Percentiles rank a stretch among this genome's conserved stretches.
These are phyloP conservation scores for Penicillium antarcticum DNA, from an alignment of 495 filamentous ascomycete genomes.

Conservation along the genomic window DNA sequence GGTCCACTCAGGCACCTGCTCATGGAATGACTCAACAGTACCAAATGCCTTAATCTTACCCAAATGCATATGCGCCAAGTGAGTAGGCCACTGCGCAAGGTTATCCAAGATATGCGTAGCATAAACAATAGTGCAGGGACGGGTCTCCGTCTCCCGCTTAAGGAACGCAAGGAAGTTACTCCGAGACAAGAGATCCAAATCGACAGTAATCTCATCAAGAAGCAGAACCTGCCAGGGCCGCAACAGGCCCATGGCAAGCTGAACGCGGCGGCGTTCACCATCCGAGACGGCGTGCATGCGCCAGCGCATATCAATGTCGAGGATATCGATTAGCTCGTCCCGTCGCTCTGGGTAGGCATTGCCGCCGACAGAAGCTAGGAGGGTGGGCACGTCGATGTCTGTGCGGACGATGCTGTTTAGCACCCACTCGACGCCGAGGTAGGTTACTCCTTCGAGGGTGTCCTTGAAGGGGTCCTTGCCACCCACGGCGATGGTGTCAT, in stretches of 20 bases:
- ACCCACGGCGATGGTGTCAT: conserved; percentile 64
- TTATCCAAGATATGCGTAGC: conserved; percentile 97
- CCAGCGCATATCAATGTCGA: conserved; percentile 91
- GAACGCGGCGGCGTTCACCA: conserved; percentile 86
- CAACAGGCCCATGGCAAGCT: conserved; percentile 92
- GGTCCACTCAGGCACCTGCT: conserved; percentile 36
- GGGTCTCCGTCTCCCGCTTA: conserved; percentile 76
- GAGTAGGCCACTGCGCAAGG: conserved; percentile 86
- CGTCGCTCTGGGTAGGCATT: conserved; percentile 74
- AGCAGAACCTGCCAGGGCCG: conserved; percentile 90
- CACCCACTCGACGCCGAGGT: conserved; percentile 97
- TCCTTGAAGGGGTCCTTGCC: conserved; percentile 89
- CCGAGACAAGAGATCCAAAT: conserved; percentile 82
- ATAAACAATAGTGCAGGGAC: conserved; percentile 90
- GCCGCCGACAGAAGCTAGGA: conserved; percentile 82
- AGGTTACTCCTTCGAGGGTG: conserved; percentile 86
- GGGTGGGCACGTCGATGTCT: conserved; percentile 85
- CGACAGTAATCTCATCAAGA: conserved; percentile 96
- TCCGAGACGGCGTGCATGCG: conserved; percentile 93
- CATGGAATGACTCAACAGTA: conserved; percentile 53
- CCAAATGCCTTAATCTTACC: conserved; percentile 86
- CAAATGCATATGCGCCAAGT: conserved; percentile 91
- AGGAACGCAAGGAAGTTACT: conserved; percentile 84
- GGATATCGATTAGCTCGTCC: conserved; percentile 80
- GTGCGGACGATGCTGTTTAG: conserved; percentile 95